A percentile compares a stretch with the other conserved stretches of the same genome.
These are phyloP conservation scores for Sextonia rubra DNA, from an alignment of 164 flowering plant species.

Conservation along the genomic window DNA sequence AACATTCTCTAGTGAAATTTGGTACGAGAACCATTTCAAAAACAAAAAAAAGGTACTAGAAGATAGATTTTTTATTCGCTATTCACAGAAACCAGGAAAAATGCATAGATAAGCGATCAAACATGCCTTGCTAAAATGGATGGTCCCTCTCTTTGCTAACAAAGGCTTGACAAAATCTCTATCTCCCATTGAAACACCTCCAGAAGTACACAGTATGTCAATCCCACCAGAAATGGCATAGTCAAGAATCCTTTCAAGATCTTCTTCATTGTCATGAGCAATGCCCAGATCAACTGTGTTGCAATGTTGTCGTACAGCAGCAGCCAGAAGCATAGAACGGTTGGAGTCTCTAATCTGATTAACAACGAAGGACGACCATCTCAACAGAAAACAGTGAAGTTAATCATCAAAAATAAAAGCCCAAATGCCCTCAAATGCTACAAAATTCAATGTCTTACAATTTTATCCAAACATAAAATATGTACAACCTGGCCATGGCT, in stretches of 20 bases:
- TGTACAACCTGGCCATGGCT: constrained; percentile 80
- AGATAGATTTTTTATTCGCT: too few species aligned
- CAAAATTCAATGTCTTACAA: constrained; percentile 4
- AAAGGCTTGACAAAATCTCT: constrained; percentile 85
- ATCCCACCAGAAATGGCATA: constrained; percentile 54
- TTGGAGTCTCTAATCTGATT: constrained; percentile 95
- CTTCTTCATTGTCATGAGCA: constrained; percentile 69
- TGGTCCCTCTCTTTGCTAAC: constrained; percentile 61
- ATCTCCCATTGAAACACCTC: constrained; percentile 99
- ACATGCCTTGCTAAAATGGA: constrained; percentile 64
- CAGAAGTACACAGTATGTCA: constrained; percentile 79
- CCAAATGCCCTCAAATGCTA: not conserved
- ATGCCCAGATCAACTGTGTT: constrained; percentile 84
- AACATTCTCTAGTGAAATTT: too few species aligned
- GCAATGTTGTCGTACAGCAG: constrained; percentile 70
- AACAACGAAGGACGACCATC: not conserved
- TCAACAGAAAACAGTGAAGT: not conserved
- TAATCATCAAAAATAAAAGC: not conserved
- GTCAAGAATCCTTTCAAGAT: constrained; percentile 55
- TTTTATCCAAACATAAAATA: not conserved
- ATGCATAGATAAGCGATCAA: constrained; percentile 9
- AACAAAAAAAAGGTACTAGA: too few species aligned
- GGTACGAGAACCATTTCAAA: too few species aligned
- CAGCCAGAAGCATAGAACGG: constrained; percentile 85
- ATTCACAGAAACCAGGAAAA: not conserved